Evolutionary conservation across 2,329 filamentous ascomycete genomes (phyloP), one percentile per base, ranked within the genome.

Genomic region (Aureobasidium uvarum): DNA sequence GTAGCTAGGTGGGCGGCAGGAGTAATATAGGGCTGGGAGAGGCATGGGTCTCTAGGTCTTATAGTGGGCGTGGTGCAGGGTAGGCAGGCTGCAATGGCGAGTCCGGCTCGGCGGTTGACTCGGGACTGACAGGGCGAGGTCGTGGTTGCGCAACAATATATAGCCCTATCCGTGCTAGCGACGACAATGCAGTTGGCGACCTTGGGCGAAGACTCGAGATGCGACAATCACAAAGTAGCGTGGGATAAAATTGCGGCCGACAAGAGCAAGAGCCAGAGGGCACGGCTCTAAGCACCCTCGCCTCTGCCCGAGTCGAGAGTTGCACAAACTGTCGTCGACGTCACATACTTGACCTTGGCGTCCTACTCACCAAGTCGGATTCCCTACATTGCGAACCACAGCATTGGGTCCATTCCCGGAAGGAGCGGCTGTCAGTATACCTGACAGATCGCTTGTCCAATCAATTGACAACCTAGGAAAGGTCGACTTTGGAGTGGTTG

Each of bases 121-220:
- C 45, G 25, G 58, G 14, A n/a, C 58, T 59, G 55, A 46, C 55
- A 46, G 28, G 55, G 25, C 18, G 41, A 23, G 41, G 25, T 36
- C n/a, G 55, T 50, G 39, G 58, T 62, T 62, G 58, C 58, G 58
- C 58, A 39, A 62, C 43, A 39, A 62, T 62, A 50, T 62, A 50
- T 33, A 36, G 18, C 10, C 7, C 43, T 48, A 33, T 62, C 58
- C 45, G 58, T 62, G 45, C 58, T 62, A 50, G 56, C 58, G 43
- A 62, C 33, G 14, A 39, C 6, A 23, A 39, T 39, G 18, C 39
- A 23, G 16, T 46, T 33, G 18, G n/a, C 36, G 39, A 36, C 10
- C 33, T 36, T 36, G 8, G 33, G 38, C 18, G 28, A 33, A 5
- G n/a, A 59, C 55, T 36, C 36, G 55, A 11, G 28, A 46, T 46